Conservation (phyloP, 129 eudicot genomes). For the Mikania micrantha region DNA sequence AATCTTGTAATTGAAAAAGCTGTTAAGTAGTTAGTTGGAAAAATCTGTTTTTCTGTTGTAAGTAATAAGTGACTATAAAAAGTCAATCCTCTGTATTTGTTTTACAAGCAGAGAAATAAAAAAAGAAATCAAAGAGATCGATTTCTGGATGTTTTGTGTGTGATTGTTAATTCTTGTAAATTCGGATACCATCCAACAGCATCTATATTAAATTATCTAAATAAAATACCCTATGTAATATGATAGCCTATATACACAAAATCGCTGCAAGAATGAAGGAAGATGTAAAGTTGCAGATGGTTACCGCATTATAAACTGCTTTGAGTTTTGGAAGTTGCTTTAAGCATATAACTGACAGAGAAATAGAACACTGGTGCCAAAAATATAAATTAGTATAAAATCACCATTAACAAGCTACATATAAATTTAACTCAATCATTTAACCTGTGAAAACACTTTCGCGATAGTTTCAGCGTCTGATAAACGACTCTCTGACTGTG, state of each 20-base stretch:
- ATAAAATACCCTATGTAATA: not conserved
- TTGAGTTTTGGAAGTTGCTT: constrained; percentile 82
- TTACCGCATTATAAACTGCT: constrained; percentile 83
- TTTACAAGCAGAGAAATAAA: too few relatives aligned
- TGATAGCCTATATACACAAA: not conserved
- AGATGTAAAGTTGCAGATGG: not conserved
- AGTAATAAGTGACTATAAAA: too few relatives aligned
- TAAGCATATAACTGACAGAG: constrained; percentile 87
- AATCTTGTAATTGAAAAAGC: too few relatives aligned
- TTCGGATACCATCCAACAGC: too few relatives aligned
- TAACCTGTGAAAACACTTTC: constrained; percentile 71
- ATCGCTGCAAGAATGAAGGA: not conserved
- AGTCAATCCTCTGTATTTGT: too few relatives aligned
- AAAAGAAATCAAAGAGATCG: too few relatives aligned
- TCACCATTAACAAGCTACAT: not conserved
- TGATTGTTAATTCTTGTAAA: too few relatives aligned
- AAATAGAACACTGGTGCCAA: constrained; percentile 62
- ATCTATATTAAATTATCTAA: not conserved
- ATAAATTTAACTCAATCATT: not conserved
- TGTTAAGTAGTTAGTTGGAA: too few relatives aligned
- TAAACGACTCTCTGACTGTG: constrained; percentile 61
- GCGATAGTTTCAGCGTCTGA: constrained; percentile 84
- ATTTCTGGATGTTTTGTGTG: too few relatives aligned
- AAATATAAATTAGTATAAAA: constrained; percentile 6
- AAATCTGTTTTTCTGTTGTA: too few relatives aligned